Percentiles rank a stretch among this genome's conserved stretches.
Evolutionary conservation across 306 rosid genomes (phyloP).

Genomic region (Canavalia ensiformis): DNA sequence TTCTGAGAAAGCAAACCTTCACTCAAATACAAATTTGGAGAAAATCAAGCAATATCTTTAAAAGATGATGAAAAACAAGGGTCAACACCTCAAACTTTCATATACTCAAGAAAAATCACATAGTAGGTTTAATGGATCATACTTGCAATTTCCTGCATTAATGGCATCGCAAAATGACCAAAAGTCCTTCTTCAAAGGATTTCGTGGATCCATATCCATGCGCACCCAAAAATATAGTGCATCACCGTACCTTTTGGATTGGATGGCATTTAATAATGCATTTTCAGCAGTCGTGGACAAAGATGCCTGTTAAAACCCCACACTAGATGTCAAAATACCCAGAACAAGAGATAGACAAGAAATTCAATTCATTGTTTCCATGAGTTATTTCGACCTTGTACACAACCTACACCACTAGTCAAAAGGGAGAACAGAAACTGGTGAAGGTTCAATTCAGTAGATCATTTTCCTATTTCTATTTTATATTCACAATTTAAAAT

Average conservation of each 20-base stretch:
- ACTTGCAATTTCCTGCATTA: conserved; percentile 99
- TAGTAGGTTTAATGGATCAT: conserved; percentile 40
- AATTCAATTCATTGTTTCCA: conserved; percentile 12
- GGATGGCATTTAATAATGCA: conserved; percentile 75
- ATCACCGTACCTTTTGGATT: conserved; percentile 78
- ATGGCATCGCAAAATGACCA: conserved; percentile 94
- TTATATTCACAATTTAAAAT: neutral
- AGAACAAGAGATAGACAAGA: conserved; percentile 7
- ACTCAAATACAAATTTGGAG: conserved; percentile 33
- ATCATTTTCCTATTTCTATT: conserved; percentile 10
- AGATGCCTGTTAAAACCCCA: conserved; percentile 72
- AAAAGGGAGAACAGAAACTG: conserved; percentile 18
- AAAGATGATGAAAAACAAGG: conserved; percentile 11
- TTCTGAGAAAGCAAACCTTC: conserved; percentile 84
- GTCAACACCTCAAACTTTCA: conserved; percentile 19
- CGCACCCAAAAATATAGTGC: conserved; percentile 95
- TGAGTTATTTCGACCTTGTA: neutral
- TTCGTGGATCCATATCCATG: conserved; percentile 79
- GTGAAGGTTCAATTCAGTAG: conserved; percentile 9
- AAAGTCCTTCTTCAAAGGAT: conserved; percentile 75
- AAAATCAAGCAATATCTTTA: conserved; percentile 34
- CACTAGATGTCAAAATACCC: conserved; percentile 39
- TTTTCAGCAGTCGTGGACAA: conserved; percentile 80
- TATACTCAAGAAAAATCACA: conserved; percentile 1
- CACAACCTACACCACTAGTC: neutral